Conservation (phyloP, 495 filamentous ascomycete species). For the Niebla homalea region DNA sequence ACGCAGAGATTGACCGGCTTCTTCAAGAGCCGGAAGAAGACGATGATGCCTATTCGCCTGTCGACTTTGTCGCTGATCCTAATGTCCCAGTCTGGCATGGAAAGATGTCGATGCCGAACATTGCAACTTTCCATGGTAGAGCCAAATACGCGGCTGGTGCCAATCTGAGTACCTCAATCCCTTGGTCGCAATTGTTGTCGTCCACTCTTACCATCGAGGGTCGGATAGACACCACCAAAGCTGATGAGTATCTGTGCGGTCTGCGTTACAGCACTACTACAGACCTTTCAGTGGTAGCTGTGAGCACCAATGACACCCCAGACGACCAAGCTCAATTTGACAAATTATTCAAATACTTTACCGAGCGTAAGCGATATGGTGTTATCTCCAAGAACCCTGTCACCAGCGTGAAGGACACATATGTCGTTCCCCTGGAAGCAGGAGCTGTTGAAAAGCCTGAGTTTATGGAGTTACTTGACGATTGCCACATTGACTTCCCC, state of each 20-base stretch:
- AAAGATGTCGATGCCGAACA: slow-evolving; percentile 57
- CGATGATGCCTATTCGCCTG: slow-evolving; percentile 76
- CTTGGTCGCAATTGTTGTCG: slow-evolving; percentile 60
- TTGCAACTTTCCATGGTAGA: slow-evolving; percentile 58
- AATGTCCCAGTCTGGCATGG: slow-evolving; percentile 63
- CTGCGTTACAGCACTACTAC: slow-evolving; percentile 58
- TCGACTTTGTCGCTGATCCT: slow-evolving; percentile 52
- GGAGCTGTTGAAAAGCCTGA: slow-evolving; percentile 46
- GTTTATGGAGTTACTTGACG: slow-evolving; percentile 64
- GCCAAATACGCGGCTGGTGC: slow-evolving; percentile 77
- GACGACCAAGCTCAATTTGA: slow-evolving; percentile 46
- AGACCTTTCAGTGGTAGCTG: slow-evolving; percentile 57
- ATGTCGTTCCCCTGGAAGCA: slow-evolving; percentile 60
- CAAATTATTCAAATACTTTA: slow-evolving; percentile 67
- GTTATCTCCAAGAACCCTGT: slow-evolving; percentile 60
- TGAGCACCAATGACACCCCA: slow-evolving; percentile 41
- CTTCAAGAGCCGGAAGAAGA: slow-evolving; percentile 74
- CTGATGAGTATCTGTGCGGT: slow-evolving; percentile 78
- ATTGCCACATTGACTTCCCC: slow-evolving; percentile 53
- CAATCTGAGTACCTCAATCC: slow-evolving; percentile 47
- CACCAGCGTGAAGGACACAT: slow-evolving; percentile 60
- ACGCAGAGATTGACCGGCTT: slow-evolving; percentile 83
- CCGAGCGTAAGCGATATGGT: slow-evolving; percentile 61
- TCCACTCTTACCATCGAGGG: slow-evolving; percentile 61
- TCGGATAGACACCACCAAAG: slow-evolving; percentile 64